Evolutionary conservation across 805 yeast species (phyloP), one percentile per base, ranked within the genome.

Genomic region (Nakazawaea wyomingensis): DNA sequence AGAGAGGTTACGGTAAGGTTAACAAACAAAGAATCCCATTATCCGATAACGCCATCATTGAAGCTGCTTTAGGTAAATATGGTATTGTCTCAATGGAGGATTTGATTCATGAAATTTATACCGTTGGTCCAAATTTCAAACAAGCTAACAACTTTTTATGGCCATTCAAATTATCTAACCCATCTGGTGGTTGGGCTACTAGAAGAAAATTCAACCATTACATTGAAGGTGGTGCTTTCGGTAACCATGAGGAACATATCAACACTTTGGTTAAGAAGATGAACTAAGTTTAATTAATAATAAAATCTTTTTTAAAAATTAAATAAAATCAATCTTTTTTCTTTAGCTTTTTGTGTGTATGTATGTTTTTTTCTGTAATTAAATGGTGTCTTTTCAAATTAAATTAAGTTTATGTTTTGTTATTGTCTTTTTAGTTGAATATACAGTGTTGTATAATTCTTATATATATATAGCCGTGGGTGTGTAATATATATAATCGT

Each of bases 51-150:
- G 62, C 88, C 54, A 78, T 87, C 74, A 76, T 88, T 68, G 96
- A 88, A 80, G 87, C 82, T 65, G 61, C 78, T 66, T 80, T 88
- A 64, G 96, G 96, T 72, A 76, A 86, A 76, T 88, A 79, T 85
- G 95, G 96, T 80, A 83, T 88, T 70, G 78, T 75, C 65, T 88
- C 93, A 57, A 69, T 88, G 60, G 96, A 88, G 75, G 96, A 88
- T 72, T 80, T 88, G 76, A 85, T 88, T 74, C 96, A 88, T 83
- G 96, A 88, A 79, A 83, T 88, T 64, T 82, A 76, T 86, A 80
- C 95, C 55, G 96, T 87, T 69, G 96, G 96, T 74, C 96, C 96
- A 72, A 88, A 88, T 90, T 88, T 88, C 89, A 88, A 88, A 79
- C 96, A 88, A 79, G 96, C 86, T 64, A 86, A 85, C 90, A 88